Conservation (phyloP, 352 stramenopile genomes). For the Globisporangium heterothallicum region DNA sequence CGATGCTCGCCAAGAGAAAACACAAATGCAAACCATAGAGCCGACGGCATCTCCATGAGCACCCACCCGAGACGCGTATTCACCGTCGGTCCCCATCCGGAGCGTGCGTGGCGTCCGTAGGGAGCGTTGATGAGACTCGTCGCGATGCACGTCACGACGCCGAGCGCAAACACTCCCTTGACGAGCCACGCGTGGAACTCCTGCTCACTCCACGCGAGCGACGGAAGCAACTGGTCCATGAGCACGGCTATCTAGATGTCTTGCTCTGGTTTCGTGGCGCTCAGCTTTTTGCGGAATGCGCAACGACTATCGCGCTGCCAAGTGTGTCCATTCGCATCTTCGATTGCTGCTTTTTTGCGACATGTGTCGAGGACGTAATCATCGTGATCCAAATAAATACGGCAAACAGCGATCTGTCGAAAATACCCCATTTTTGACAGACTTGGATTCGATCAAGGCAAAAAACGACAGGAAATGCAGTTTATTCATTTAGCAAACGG, state of each 20-base stretch:
- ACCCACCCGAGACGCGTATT: constrained; percentile 58
- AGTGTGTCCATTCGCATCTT: no score
- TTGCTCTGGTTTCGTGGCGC: no score
- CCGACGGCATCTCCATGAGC: constrained; percentile 67
- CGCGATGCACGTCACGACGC: constrained; percentile 38
- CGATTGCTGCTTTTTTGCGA: background rate
- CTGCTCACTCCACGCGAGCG: constrained; percentile 26
- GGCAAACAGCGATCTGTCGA: background rate
- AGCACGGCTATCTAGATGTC: no score
- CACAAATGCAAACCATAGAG: constrained; percentile 50
- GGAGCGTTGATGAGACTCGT: constrained; percentile 56
- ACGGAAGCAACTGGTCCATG: constrained; percentile 10
- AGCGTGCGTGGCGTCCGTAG: constrained; percentile 50
- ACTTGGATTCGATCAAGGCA: no score
- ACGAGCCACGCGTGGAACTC: constrained; percentile 53
- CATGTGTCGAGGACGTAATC: background rate
- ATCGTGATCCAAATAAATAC: background rate
- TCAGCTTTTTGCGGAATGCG: background rate
- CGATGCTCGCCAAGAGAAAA: constrained; percentile 39
- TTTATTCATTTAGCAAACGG: no score
- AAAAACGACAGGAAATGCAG: no score
- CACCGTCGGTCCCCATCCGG: constrained; percentile 52
- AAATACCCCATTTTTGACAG: background rate
- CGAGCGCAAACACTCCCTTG: constrained; percentile 44
- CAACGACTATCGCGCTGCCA: no score